Evolutionary conservation across 495 filamentous ascomycete genomes (phyloP).

Genomic region (Tuber indicum): DNA sequence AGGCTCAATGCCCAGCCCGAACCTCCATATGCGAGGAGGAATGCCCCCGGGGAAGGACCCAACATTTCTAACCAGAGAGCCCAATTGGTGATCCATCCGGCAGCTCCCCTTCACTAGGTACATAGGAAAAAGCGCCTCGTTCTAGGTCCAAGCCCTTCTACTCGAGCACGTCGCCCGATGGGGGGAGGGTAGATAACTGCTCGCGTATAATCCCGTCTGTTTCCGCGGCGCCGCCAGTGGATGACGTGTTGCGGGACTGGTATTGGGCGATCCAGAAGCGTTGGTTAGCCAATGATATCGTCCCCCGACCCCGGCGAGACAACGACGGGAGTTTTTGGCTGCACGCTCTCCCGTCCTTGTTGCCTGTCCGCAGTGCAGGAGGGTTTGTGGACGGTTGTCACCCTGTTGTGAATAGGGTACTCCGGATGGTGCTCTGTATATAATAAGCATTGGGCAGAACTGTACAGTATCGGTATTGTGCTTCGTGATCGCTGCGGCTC

Average conservation of each 20-base stretch:
- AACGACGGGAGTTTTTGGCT: not conserved
- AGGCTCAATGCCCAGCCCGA: not conserved
- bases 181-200: not conserved
- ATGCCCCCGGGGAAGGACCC: not conserved
- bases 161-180: not conserved
- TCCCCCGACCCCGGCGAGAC: not conserved
- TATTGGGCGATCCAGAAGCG: not conserved
- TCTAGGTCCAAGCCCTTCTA: not conserved
- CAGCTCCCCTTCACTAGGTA: not conserved
- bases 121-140: not conserved
- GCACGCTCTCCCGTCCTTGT: not conserved
- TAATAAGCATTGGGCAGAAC: not conserved
- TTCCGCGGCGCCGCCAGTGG: not conserved
- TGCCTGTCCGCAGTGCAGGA: not conserved
- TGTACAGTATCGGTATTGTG: not conserved
- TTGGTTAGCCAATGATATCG: not conserved
- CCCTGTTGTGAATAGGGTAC: not conserved
- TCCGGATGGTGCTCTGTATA: not conserved
- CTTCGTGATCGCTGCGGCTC: not conserved
- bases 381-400: not conserved
- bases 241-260: not conserved
- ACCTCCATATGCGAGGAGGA: not conserved
- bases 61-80: not conserved
- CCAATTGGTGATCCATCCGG: not conserved
- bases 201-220: not conserved